Evolutionary conservation across 768 basidiomycete species (phyloP).

Genomic region (Omphalotus guepiniiformis): DNA sequence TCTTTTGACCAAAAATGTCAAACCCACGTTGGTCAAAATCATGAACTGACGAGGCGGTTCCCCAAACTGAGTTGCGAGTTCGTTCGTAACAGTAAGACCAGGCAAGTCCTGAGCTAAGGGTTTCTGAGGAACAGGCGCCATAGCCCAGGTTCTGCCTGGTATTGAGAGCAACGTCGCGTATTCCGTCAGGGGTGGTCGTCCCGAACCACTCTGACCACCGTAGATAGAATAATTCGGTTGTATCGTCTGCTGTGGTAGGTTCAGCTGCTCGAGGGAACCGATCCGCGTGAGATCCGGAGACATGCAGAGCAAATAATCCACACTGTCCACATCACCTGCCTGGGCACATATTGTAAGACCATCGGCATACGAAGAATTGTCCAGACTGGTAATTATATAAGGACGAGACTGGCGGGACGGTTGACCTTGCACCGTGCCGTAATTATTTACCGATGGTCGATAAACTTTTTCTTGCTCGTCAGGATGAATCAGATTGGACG

Average conservation of each 20-base stretch:
- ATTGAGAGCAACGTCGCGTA: slow-evolving; percentile 74
- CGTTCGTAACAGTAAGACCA: slow-evolving; percentile 58
- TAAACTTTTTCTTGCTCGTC: slow-evolving; percentile 58
- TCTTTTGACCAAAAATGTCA: slow-evolving; percentile 77
- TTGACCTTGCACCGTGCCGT: slow-evolving; percentile 42
- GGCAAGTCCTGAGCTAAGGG: slow-evolving; percentile 24
- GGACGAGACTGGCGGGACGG: slow-evolving; percentile 47
- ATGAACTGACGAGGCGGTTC: slow-evolving; percentile 76
- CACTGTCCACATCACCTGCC: slow-evolving; percentile 67
- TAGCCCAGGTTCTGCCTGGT: slow-evolving; percentile 81
- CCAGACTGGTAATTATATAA: slow-evolving; percentile 54
- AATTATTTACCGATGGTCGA: slow-evolving; percentile 36
- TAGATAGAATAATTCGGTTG: slow-evolving; percentile 40
- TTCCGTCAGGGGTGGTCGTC: slow-evolving; percentile 66
- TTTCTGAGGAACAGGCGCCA: slow-evolving; percentile 50
- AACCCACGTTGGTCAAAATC: slow-evolving; percentile 81
- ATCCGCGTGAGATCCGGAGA: slow-evolving; percentile 74
- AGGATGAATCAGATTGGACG: slow-evolving; percentile 70
- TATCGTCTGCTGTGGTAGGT: slow-evolving; percentile 35
- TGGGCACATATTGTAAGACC: slow-evolving; percentile 72
- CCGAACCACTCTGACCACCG: slow-evolving; percentile 28
- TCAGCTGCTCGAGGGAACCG: slow-evolving; percentile 64
- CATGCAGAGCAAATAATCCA: slow-evolving; percentile 70
- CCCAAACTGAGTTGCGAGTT: slow-evolving; percentile 79
- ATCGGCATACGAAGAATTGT: slow-evolving; percentile 59